phyloP scores from a whole-genome alignment of 208 protist genomes.

The Strigomonas galati region DNA sequence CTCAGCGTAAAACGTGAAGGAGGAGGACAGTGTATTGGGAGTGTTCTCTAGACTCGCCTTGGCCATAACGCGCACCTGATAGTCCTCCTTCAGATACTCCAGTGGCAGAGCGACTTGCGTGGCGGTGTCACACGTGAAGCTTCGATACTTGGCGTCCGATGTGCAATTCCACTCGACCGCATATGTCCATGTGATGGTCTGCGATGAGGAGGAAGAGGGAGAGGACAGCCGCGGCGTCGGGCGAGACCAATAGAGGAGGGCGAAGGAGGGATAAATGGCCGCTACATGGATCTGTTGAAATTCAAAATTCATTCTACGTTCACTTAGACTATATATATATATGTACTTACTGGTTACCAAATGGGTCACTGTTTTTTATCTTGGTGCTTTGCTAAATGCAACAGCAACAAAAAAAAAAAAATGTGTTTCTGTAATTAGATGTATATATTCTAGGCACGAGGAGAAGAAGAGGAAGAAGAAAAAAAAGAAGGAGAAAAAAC shows the following conservation, averaged over 20 bases:
- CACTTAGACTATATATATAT: too few species aligned
- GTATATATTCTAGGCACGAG: too few species aligned
- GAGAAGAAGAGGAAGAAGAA: too few species aligned
- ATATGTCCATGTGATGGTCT: slow-evolving; percentile 46
- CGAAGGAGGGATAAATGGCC: slow-evolving; percentile 43
- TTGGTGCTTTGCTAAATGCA: too few species aligned
- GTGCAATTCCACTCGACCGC: slow-evolving; percentile 50
- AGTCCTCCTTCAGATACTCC: slow-evolving; percentile 37
- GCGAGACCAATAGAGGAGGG: slow-evolving; percentile 42
- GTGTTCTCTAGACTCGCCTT: slow-evolving; percentile 4
- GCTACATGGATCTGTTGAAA: slow-evolving; percentile 21
- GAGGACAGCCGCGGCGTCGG: slow-evolving; percentile 11
- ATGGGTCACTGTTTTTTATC: too few species aligned
- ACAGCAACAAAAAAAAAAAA: too few species aligned
- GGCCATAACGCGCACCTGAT: slow-evolving; percentile 51
- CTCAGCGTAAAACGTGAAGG: slow-evolving; percentile 14
- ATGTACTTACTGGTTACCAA: too few species aligned
- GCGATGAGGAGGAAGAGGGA: slow-evolving; percentile 12
- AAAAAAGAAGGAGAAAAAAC: too few species aligned
- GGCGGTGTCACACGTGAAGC: slow-evolving; percentile 19
- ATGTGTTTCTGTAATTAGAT: too few species aligned
- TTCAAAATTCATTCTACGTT: neutral
- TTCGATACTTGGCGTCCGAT: slow-evolving; percentile 20
- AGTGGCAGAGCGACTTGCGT: slow-evolving; percentile 35
- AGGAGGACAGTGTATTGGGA: neutral